A percentile compares a stretch with the other conserved stretches of the same genome.
These are phyloP conservation scores for Fraxinus albicans DNA, from an alignment of 305 asterid genomes.

Conservation along the genomic window DNA sequence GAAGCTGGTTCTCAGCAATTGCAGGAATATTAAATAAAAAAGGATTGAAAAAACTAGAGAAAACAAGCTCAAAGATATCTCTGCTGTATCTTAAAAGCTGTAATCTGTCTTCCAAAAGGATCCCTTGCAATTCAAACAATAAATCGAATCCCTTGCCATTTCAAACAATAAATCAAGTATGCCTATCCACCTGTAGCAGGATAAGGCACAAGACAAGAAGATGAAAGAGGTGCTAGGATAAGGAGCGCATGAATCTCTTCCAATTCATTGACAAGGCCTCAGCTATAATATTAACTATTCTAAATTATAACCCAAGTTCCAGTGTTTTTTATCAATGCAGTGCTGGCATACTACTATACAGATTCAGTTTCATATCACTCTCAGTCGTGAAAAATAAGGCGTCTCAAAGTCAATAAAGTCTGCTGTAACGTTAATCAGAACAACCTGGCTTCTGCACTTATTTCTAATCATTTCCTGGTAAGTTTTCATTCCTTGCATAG, in stretches of 20 bases:
- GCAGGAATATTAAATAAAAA: not conserved
- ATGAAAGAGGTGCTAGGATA: not conserved
- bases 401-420: not conserved
- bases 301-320: not conserved
- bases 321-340: not conserved
- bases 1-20: not conserved
- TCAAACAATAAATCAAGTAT: not conserved
- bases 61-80: not conserved
- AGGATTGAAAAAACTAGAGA: not conserved
- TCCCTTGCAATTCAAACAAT: not conserved
- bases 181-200: not conserved
- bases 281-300: not conserved
- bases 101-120: not conserved
- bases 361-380: not conserved
- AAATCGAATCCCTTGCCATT: not conserved
- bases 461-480: not conserved
- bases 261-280: not conserved
- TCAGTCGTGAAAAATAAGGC: not conserved
- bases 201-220: not conserved
- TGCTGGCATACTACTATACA: not conserved
- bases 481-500: not conserved
- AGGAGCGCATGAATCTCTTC: not conserved
- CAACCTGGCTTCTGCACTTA: not conserved
- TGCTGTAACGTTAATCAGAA: not conserved
- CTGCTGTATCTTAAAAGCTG: not conserved